Evolutionary conservation across 352 stramenopile species (phyloP), one percentile per base, ranked within the genome.

Genomic region (Globisporangium iwayamae): DNA sequence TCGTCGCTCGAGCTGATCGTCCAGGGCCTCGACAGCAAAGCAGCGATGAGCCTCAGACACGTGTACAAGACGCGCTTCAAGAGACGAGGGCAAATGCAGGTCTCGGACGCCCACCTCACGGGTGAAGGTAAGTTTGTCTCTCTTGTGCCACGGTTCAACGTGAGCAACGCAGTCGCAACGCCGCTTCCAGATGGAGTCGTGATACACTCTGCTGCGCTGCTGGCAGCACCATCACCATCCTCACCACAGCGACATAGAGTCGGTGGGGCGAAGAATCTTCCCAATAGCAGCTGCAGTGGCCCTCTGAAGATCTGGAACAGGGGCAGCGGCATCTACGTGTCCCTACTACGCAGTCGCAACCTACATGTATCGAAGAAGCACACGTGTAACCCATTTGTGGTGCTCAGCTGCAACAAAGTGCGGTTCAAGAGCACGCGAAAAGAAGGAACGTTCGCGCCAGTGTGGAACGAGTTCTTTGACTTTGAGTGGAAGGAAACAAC

Each of bases 391-490:
- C 73, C 83, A n/a, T 92, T 92, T 45, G 79, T 71, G 0, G 71
- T 90, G 4, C 56, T 92, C 4, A 75, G 80, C 11, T 85, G 76
- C 39, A 70, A 70, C 20, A 90, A 86, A 41, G 22, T 57, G 4
- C 75, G 86, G 8, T 70, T 87, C 14, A 84, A 84, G 58, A 91
- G 83, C 57, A 85, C 79, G 5, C 79, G 83, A 0, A 90, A 86
- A 54, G 83, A 92, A 36, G 83, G 78, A 4, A 80, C 78, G 16
- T 83, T 84, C 25, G 65, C 75, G 1, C 83, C 83, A 0, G 76
- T 87, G 28, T 92, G 83, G 83, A 90, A 92, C 63, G 83, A 92
- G 45, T 56, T 90, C 2, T 90, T 92, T 32, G 83, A 92, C 62
- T 92, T 92, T 65, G 83, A 87, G 55, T 87, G 76, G 79, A 54